Evolutionary conservation across 805 yeast species (phyloP), one percentile per base, ranked within the genome.

Genomic region (Torulaspora delbrueckii): DNA sequence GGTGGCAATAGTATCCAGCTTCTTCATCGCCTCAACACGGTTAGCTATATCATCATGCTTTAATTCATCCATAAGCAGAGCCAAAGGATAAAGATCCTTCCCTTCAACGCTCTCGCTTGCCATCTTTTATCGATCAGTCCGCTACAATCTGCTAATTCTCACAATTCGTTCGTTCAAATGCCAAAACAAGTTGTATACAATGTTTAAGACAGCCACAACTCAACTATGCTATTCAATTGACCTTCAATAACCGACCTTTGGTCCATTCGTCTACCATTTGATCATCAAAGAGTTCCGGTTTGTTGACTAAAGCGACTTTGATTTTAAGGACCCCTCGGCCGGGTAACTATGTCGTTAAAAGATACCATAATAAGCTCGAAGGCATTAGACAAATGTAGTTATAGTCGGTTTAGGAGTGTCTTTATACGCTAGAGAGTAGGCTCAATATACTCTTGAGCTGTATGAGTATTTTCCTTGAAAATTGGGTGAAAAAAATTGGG

Each of bases 21-120:
- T 81, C 59, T 85, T 86, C 95, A 93, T 90, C 36, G 98, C 98
- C 54, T 83, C 87, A 18, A 93, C 91, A 50, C 99, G 77, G 59
- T 90, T 84, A 22, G 96, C 78, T 32, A 91, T 91, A 63, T 93
- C 99, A 63, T 93, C 99, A 66, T 91, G 97, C 69, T 86, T 86
- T 66, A 93, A 77, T 68, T 95, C 99, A 66, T 95, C 99, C 87
- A 93, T 89, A 49, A 93, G 77, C 56, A 93, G 76, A 12, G 99
- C 99, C 67, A 93, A 78, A 37, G 99, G 99, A 62, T 87, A 91
- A 47, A 93, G 76, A 50, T 74, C 78, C 45, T 68, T 69, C 19
- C 64, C 67, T 10, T 51, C 50, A 31, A 33, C 46, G n/a, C 45
- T 42, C 18, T 50, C 51, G n/a, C 37, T 43, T 24, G 37, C 53